Conservation (phyloP, 441 rosid species). For the Raphanus hybrid region DNA sequence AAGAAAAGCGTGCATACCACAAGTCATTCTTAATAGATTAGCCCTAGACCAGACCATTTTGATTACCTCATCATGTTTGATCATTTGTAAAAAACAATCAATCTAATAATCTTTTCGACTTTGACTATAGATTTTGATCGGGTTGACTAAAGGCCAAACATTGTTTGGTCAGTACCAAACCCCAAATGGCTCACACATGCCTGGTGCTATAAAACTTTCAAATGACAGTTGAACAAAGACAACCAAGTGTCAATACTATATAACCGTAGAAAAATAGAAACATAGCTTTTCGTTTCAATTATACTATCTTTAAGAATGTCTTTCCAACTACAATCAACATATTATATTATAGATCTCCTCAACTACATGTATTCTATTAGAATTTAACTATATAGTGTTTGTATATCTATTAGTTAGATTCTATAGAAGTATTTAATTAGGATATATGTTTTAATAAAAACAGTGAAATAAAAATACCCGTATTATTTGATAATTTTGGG, state of each 20-base stretch:
- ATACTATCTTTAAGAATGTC: neutral
- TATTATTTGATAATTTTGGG: neutral
- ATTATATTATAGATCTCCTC: neutral
- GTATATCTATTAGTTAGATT: neutral
- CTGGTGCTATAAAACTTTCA: neutral
- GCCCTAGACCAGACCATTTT: conserved; percentile 10
- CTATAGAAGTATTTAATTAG: neutral
- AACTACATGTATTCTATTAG: neutral
- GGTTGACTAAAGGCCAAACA: conserved; percentile 8
- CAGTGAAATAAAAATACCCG: neutral
- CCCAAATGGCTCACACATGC: conserved; percentile 25
- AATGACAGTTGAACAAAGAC: conserved; percentile 15
- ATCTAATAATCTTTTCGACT: neutral
- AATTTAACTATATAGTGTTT: neutral
- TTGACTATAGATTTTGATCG: neutral
- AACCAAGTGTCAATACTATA: neutral
- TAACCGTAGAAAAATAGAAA: neutral
- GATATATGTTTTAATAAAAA: neutral
- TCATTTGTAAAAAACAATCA: conserved; percentile 6
- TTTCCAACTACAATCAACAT: conserved; percentile 2
- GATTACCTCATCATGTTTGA: conserved; percentile 3
- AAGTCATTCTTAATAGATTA: conserved; percentile 21
- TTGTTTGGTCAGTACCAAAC: conserved; percentile 15
- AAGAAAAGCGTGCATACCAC: conserved; percentile 20
- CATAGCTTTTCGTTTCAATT: neutral